Percentiles rank a stretch among this genome's conserved stretches.
Evolutionary conservation across 108 stramenopile species (phyloP).

Genomic region (Cyclotella choctawhatcheeana): DNA sequence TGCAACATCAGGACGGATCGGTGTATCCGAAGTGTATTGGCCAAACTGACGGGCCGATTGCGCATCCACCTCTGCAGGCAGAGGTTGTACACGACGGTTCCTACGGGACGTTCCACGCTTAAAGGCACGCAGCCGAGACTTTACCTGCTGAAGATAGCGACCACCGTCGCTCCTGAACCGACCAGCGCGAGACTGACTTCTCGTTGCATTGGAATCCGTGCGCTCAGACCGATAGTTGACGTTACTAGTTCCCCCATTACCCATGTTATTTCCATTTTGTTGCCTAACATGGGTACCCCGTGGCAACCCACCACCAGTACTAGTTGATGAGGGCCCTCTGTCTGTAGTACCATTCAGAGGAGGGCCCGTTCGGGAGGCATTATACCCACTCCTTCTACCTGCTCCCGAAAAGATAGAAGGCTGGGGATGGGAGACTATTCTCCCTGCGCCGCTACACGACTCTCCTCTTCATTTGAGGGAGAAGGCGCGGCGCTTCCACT

Average conservation of each 20-base stretch:
- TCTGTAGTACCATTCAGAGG: not conserved
- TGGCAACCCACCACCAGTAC: constrained; percentile 11
- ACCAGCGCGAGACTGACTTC: not conserved
- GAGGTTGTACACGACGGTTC: not conserved
- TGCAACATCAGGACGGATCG: not conserved
- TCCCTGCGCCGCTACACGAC: constrained; percentile 1
- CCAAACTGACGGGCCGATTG: not conserved
- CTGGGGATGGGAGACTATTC: not conserved
- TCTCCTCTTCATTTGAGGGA: constrained; percentile 2
- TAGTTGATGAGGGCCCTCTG: not conserved
- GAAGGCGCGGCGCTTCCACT: constrained; percentile 2
- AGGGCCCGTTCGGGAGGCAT: not conserved
- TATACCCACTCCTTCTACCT: not conserved
- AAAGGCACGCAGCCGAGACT: not conserved
- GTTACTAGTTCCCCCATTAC: not conserved
- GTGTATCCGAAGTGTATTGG: not conserved
- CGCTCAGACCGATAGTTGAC: too few species aligned
- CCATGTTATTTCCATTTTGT: constrained; percentile 7
- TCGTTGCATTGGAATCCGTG: not conserved
- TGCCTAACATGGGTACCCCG: not conserved
- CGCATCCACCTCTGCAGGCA: not conserved
- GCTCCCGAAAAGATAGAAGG: not conserved
- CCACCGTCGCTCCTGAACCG: not conserved
- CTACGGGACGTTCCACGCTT: not conserved
- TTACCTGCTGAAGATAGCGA: not conserved